phyloP scores from a whole-genome alignment of 331 rosid species.

The Erythrophleum ivorense region DNA sequence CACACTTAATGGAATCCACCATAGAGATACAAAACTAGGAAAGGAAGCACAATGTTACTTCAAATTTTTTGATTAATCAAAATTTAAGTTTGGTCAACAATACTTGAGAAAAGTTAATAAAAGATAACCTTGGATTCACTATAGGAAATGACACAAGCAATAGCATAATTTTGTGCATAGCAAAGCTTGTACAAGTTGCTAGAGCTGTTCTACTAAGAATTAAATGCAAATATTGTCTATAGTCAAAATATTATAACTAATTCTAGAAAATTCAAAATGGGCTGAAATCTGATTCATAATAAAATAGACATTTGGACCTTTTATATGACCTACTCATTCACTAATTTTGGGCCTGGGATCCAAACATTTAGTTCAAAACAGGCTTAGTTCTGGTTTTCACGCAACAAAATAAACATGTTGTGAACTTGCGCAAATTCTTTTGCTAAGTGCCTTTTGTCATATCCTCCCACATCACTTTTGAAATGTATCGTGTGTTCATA shows the following conservation, averaged over 20 bases:
- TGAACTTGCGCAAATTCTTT: not conserved
- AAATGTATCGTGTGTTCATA: constrained; percentile 5
- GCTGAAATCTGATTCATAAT: not conserved
- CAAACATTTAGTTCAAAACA: not conserved
- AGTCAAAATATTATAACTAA: not conserved
- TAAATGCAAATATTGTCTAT: not conserved
- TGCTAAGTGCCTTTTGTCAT: not conserved
- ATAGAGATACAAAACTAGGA: not conserved
- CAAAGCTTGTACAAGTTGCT: not conserved
- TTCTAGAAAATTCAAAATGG: not conserved
- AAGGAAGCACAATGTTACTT: no score
- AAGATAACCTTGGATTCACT: not conserved
- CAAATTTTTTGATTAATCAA: not conserved
- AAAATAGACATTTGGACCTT: not conserved
- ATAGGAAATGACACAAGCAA: not conserved
- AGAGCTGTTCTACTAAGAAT: not conserved
- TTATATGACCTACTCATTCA: not conserved
- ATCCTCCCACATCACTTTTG: constrained; percentile 7
- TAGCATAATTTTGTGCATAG: not conserved
- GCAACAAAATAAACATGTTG: not conserved
- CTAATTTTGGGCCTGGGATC: not conserved
- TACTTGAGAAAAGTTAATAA: not conserved
- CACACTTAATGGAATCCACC: not conserved
- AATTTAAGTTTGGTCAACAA: not conserved
- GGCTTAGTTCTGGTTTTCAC: not conserved